phyloP scores from a whole-genome alignment of 176 grass and related monocot genomes.

The Bromus sterilis region DNA sequence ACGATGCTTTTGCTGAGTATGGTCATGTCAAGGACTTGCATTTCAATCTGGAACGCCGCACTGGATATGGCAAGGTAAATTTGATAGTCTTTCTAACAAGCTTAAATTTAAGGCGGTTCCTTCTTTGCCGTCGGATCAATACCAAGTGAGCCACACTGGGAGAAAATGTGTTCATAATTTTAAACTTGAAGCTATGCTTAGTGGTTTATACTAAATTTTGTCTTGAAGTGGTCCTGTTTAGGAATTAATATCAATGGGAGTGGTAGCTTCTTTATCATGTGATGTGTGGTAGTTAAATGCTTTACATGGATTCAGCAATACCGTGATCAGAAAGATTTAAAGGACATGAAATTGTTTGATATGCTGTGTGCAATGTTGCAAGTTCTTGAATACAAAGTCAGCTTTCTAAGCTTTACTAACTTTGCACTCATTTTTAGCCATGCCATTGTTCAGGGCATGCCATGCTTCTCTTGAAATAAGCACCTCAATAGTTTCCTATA shows the following conservation, averaged over 20 bases:
- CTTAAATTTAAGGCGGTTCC: background rate
- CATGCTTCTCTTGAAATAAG: background rate
- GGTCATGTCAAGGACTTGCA: conserved; percentile 49
- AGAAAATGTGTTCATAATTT: background rate
- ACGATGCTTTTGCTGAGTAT: conserved; percentile 48
- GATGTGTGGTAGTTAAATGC: background rate
- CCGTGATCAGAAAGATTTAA: background rate
- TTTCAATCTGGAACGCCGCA: conserved; percentile 47
- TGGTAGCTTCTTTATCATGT: background rate
- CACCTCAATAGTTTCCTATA: background rate
- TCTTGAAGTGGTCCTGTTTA: background rate
- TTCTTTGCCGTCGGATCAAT: background rate
- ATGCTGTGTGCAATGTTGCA: background rate
- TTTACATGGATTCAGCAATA: background rate
- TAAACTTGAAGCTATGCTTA: background rate
- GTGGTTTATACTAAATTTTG: background rate
- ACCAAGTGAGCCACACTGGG: background rate
- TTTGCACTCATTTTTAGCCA: background rate
- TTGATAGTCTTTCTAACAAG: background rate
- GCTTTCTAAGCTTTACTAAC: background rate
- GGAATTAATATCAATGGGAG: background rate
- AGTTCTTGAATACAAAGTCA: conserved; percentile 2
- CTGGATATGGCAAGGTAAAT: conserved; percentile 54
- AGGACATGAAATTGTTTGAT: background rate
- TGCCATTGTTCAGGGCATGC: too few species aligned